These are phyloP conservation scores for Fusarium mundagurra DNA, from an alignment of 2,329 filamentous ascomycete species.

Conservation along the genomic window DNA sequence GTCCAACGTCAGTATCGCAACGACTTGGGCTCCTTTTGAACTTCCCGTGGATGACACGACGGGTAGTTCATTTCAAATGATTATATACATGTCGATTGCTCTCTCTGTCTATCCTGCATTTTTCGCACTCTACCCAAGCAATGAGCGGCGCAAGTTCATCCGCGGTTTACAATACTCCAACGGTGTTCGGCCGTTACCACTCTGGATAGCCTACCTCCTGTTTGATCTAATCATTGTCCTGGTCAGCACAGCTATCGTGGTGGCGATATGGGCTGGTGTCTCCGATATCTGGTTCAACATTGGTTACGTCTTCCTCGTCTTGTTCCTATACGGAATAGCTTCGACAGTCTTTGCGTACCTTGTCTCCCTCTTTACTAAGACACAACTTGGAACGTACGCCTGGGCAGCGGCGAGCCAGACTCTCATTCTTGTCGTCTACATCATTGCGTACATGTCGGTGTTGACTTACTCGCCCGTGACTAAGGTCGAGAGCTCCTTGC, in stretches of 20 bases:
- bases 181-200: constrained; percentile 80
- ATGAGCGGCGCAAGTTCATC: constrained; percentile 81
- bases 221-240: constrained; percentile 85
- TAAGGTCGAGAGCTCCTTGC: constrained; percentile 72
- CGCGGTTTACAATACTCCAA: constrained; percentile 91
- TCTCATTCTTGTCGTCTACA: constrained; percentile 74
- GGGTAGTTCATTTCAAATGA: constrained; percentile 79
- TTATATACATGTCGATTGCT: constrained; percentile 83
- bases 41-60: constrained; percentile 74
- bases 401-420: constrained; percentile 82
- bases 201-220: constrained; percentile 84
- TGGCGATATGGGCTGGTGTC: constrained; percentile 73
- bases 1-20: constrained; percentile 73
- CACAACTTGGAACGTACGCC: constrained; percentile 85
- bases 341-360: constrained; percentile 82
- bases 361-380: constrained; percentile 80
- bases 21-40: constrained; percentile 79
- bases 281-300: constrained; percentile 79
- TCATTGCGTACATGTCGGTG: constrained; percentile 76
- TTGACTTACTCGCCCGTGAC: constrained; percentile 79
- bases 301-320: constrained; percentile 82
- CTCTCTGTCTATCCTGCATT: constrained; percentile 84
- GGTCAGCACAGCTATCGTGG: constrained; percentile 69
- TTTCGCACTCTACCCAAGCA: constrained; percentile 88
- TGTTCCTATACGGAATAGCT: constrained; percentile 82